A percentile compares a stretch with the other conserved stretches of the same genome.
These are phyloP conservation scores for Fusarium nanum DNA, from an alignment of 2,329 filamentous ascomycete species.

Conservation along the genomic window DNA sequence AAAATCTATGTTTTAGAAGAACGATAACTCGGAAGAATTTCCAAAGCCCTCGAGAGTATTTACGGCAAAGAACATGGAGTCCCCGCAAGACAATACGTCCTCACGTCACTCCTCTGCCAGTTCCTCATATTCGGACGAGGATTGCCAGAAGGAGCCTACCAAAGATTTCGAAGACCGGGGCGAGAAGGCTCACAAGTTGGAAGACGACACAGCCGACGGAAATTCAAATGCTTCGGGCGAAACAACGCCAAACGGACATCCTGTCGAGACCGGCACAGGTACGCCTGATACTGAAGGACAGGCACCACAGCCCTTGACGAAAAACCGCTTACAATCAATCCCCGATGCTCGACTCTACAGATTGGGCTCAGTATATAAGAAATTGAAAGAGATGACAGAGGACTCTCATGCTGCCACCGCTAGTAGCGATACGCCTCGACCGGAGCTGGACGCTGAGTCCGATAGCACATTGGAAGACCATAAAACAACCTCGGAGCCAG, in stretches of 20 bases:
- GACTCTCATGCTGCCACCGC: constrained; percentile 37
- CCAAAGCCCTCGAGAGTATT: constrained; percentile 16
- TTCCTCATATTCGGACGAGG: background rate
- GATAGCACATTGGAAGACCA: background rate
- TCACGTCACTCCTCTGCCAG: background rate
- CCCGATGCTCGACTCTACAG: constrained; percentile 28
- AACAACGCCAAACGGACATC: background rate
- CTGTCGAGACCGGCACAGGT: background rate
- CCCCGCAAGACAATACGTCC: background rate
- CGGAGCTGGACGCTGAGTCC: constrained; percentile 13
- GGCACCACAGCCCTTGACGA: constrained; percentile 26
- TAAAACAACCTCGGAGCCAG: background rate
- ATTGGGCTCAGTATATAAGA: constrained; percentile 12
- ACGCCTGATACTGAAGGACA: background rate
- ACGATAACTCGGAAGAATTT: background rate
- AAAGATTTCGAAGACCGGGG: background rate
- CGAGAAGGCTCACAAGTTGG: background rate
- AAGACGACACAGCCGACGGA: background rate
- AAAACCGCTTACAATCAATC: constrained; percentile 17
- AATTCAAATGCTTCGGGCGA: background rate
- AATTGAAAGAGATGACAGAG: constrained; percentile 1
- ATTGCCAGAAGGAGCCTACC: background rate
- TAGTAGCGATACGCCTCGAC: constrained; percentile 21
- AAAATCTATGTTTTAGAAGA: constrained; percentile 31
- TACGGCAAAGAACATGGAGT: background rate